Base-by-base conservation (phyloP, 208 protist genomes). In the Trypanosoma platydactyli region DNA sequence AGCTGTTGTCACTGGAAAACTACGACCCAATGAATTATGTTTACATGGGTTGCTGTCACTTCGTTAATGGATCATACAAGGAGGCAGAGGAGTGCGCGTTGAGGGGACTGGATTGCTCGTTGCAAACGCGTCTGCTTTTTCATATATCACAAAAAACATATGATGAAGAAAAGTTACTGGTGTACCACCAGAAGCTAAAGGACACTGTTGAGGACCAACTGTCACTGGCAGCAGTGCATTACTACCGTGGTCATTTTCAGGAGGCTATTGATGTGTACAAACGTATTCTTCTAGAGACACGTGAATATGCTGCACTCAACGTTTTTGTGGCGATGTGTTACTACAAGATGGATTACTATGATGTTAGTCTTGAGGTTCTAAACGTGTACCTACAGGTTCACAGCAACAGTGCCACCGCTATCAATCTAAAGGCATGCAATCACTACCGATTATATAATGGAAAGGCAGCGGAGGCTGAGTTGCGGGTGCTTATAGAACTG, bases 301-400 rank as follows among this genome's bases (percentile, higher is more conserved):
- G 87, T 12, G 93, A 98, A 57, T 98, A 92, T 66, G 54, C 91
- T 0, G 95, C 97, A 0, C 82, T 99, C 1, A 95, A 99, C 68
- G 94, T 99, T 15, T 99, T 99, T 73, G 81, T 99, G 24, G 97
- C 97, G 5, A 89, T 99, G 76, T 99, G 97, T 80, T 99, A 99
- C 82, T 99, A 98, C 81, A 99, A 99, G 77, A 89, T 99, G 44
- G 97, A 99, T 75, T 98, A 98, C 73, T 99, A 98, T 79, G 94
- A 98, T 68, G 88, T 97, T 55, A 97, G 91, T 46, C 74, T 96
- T 15, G 94, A 97, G 40, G 86, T 98, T 24, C 71, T 98, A 24
- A 92, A 94, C 62, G 79, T 80, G 49, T 98, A 98, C 63, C 73
- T 98, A 29, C 86, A 97, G 66, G 77, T 83, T 24, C 85, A 97